Percentiles rank a stretch among this genome's conserved stretches.
phyloP scores from a whole-genome alignment of 768 basidiomycete species.

The Gyrodon lividus region DNA sequence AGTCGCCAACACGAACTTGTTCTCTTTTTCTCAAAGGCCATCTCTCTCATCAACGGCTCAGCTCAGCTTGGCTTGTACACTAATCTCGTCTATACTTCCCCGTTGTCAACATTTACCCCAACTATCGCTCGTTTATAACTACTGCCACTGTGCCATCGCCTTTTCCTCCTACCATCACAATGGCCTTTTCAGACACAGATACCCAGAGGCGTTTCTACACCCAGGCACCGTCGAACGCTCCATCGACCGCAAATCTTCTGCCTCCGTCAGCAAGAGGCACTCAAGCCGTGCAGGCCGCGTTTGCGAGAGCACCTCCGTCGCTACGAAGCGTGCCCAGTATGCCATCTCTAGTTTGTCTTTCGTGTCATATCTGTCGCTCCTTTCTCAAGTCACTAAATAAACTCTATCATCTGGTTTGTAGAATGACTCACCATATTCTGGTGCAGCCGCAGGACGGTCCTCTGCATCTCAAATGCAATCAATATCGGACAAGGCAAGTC shows the following conservation, averaged over 20 bases:
- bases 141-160: slow-evolving; percentile 5
- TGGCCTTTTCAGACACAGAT: slow-evolving; percentile 32
- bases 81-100: neutral
- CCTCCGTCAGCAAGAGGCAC: slow-evolving; percentile 32
- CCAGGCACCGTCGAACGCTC: slow-evolving; percentile 39
- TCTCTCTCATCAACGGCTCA: neutral
- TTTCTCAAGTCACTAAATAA: neutral
- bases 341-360: slow-evolving; percentile 39
- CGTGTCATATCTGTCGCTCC: neutral
- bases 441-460: slow-evolving; percentile 32
- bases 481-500: slow-evolving; percentile 57
- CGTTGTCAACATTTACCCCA: neutral
- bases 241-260: slow-evolving; percentile 55
- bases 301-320: slow-evolving; percentile 38
- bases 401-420: slow-evolving; percentile 10
- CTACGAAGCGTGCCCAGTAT: slow-evolving; percentile 40
- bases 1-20: neutral
- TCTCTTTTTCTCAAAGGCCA: neutral
- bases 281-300: slow-evolving; percentile 42
- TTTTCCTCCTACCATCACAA: slow-evolving; percentile 13
- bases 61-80: slow-evolving; percentile 5
- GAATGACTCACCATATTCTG: slow-evolving; percentile 43
- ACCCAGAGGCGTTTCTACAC: slow-evolving; percentile 44
- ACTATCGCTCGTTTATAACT: slow-evolving; percentile 20
- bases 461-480: slow-evolving; percentile 36